These are phyloP conservation scores for Aureobasidium sp. DNA, from an alignment of 2,329 filamentous ascomycete species.

Conservation along the genomic window DNA sequence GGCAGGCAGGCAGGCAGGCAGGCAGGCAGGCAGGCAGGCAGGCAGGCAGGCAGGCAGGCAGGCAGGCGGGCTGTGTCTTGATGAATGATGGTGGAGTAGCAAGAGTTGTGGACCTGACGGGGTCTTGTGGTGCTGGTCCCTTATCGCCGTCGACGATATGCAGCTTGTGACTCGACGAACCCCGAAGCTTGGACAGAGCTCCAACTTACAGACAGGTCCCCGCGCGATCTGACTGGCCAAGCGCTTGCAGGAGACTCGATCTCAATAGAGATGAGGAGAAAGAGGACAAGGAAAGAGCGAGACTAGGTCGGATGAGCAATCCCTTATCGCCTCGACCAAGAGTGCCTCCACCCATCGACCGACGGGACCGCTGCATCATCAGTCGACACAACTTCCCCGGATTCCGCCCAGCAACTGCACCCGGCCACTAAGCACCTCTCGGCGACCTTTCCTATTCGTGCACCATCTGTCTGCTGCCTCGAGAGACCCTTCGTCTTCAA, in stretches of 20 bases:
- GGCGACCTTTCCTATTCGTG: neutral
- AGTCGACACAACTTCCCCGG: neutral
- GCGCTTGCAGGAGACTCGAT: neutral
- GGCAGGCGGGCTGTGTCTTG: neutral
- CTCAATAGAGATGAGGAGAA: neutral
- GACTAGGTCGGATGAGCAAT: neutral
- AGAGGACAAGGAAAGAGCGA: neutral
- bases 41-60: neutral
- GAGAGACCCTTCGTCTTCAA: neutral
- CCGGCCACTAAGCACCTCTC: neutral
- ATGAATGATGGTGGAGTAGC: neutral
- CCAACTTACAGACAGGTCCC: neutral
- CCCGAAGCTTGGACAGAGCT: conserved; percentile 2
- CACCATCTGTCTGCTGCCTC: neutral
- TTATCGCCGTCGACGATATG: conserved; percentile 1
- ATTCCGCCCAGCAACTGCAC: neutral
- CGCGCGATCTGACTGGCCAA: neutral
- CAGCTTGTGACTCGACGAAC: conserved; percentile 11
- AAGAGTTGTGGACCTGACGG: neutral
- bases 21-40: neutral
- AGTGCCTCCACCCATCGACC: neutral
- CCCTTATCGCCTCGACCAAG: conserved; percentile 7
- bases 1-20: neutral
- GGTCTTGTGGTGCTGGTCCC: neutral
- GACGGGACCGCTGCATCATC: neutral